Evolutionary conservation across 192 early-diverging fungal species (phyloP).

Genomic region (Podila clonocystis): DNA sequence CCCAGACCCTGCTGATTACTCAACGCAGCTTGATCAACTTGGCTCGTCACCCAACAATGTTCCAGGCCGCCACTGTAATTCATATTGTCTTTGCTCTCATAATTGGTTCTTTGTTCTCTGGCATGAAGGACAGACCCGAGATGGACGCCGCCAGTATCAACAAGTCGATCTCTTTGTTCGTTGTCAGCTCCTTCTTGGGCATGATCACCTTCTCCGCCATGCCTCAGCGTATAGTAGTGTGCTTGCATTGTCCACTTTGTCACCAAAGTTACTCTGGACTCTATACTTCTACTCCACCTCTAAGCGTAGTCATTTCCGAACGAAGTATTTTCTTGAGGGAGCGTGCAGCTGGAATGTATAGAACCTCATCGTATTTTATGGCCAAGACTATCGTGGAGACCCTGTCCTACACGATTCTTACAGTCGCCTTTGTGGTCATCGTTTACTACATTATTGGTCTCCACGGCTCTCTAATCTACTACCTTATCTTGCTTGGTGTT

Average conservation of each 20-base stretch:
- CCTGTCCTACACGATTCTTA: slow-evolving; percentile 69
- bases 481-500: slow-evolving; percentile 78
- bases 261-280: no score
- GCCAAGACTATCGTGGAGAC: slow-evolving; percentile 64
- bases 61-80: slow-evolving; percentile 64
- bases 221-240: slow-evolving; percentile 63
- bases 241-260: no score
- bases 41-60: slow-evolving; percentile 68
- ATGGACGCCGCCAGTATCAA: slow-evolving; percentile 48
- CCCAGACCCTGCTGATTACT: slow-evolving; percentile 67
- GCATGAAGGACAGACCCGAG: slow-evolving; percentile 29
- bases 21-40: slow-evolving; percentile 71
- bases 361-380: slow-evolving; percentile 72
- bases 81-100: slow-evolving; percentile 59
- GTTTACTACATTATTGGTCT: slow-evolving; percentile 90
- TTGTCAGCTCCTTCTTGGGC: slow-evolving; percentile 55
- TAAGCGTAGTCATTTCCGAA: slow-evolving; percentile 70
- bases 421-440: slow-evolving; percentile 82
- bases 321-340: slow-evolving; percentile 77
- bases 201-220: slow-evolving; percentile 70
- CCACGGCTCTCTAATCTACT: slow-evolving; percentile 64
- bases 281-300: no score
- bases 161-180: slow-evolving; percentile 53
- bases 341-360: slow-evolving; percentile 79
- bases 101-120: slow-evolving; percentile 39